These are phyloP conservation scores for Galerina marginata DNA, from an alignment of 768 basidiomycete species.

Conservation along the genomic window DNA sequence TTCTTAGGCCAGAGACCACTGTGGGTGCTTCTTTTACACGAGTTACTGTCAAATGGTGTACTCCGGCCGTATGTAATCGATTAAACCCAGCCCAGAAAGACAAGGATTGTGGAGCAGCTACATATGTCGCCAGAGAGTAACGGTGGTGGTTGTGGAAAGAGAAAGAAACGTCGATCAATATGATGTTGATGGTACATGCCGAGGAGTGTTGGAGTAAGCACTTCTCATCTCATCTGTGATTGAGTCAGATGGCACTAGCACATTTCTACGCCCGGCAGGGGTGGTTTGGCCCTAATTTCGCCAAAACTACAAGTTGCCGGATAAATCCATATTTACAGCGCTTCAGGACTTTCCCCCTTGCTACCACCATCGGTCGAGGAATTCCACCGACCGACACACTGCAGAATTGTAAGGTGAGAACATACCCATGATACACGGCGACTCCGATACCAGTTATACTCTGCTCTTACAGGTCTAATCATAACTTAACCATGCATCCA, in stretches of 20 bases:
- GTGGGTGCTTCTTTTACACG: too few species aligned
- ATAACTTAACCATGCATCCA: constrained; percentile 32
- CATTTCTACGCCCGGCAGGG: constrained; percentile 10
- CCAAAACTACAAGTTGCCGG: constrained; percentile 25
- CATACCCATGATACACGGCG: constrained; percentile 13
- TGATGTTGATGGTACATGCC: too few species aligned
- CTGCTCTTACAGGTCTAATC: constrained; percentile 8
- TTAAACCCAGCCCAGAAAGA: too few species aligned
- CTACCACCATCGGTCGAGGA: constrained; percentile 34
- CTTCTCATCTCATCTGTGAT: too few species aligned
- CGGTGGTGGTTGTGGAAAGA: too few species aligned
- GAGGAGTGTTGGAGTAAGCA: too few species aligned
- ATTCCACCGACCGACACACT: constrained; percentile 32
- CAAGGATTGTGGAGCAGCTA: too few species aligned
- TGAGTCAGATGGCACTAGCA: background rate
- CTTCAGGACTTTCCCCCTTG: constrained; percentile 19
- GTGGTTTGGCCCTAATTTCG: constrained; percentile 22
- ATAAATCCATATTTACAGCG: constrained; percentile 18
- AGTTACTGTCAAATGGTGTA: too few species aligned
- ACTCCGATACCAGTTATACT: constrained; percentile 15
- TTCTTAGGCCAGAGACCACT: too few species aligned
- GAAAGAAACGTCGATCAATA: too few species aligned
- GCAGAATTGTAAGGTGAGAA: constrained; percentile 28
- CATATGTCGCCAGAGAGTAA: too few species aligned
- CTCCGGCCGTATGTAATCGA: too few species aligned